Base-by-base conservation (phyloP, 2,329 filamentous ascomycete genomes). In the Aureobasidium leucospermi region DNA sequence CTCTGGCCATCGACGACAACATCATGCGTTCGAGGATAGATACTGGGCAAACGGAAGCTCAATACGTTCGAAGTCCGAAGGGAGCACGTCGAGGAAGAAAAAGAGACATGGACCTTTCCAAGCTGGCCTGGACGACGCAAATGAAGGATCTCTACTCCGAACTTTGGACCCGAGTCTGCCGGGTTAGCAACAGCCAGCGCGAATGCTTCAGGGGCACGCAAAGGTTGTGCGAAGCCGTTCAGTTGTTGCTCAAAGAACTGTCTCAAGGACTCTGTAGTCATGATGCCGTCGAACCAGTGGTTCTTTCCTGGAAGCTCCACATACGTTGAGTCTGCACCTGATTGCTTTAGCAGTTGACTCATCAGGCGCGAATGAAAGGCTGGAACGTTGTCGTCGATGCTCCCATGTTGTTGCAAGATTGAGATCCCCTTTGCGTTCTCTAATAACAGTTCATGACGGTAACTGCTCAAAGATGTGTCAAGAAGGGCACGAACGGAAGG, bases 361-460 rank as follows among this genome's bases (percentile, higher is more conserved):
- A 85, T 78, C 9, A 82, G 69, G 8, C 82, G 74, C 4, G 81
- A 83, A 67, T 85, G 77, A 64, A 81, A 84, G 6, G 75, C 71
- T 0, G 82, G 82, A 3, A 85, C 82, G 65, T 85, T 85, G 63
- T 82, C 79, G 65, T 85, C 82, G 9, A 70, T 65, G 31, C 75
- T 73, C 5, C 82, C 81, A 67, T 85, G 82, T 62, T 84, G 81
- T 63, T 82, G 79, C 38, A 81, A 67, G 3, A 84, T 73, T 1
- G 79, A 79, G 29, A 83, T 79, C 8, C 76, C 79, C 39, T 72
- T 73, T 15, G 76, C 69, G 62, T 85, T 85, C 2, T 73, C 68
- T 58, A 79, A 68, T 11, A 85, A 71, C 60, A 82, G 69, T 63
- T 85, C 82, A 66, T 84, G 79, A 31, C 79, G 77, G 63, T 80